Evolutionary conservation across 495 filamentous ascomycete genomes (phyloP).

Genomic region (Penicillium herquei): DNA sequence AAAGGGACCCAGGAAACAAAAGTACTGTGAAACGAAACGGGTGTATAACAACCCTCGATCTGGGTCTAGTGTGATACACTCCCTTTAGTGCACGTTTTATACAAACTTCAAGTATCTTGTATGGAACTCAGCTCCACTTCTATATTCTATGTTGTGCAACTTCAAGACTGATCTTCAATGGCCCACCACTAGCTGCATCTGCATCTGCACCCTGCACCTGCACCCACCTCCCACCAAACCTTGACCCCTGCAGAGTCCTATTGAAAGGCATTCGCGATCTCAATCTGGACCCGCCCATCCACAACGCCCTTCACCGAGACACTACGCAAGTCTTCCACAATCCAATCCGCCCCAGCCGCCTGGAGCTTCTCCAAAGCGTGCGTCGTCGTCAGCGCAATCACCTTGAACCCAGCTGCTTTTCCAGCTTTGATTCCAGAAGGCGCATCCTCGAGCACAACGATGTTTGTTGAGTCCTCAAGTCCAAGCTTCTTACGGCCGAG

Average conservation of each 20-base stretch:
- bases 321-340: slow-evolving; percentile 76
- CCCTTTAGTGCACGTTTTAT: slow-evolving; percentile 1
- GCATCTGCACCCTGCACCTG: not conserved
- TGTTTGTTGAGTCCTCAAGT: slow-evolving; percentile 48
- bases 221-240: slow-evolving; percentile 1
- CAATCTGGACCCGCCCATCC: slow-evolving; percentile 55
- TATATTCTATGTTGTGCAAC: slow-evolving; percentile 3
- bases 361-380: slow-evolving; percentile 70
- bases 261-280: slow-evolving; percentile 47
- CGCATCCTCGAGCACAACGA: slow-evolving; percentile 88
- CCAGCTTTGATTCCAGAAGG: slow-evolving; percentile 89
- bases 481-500: slow-evolving; percentile 66
- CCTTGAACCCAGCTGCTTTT: slow-evolving; percentile 85
- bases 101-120: not conserved
- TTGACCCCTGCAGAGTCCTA: slow-evolving; percentile 17
- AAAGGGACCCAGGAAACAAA: not conserved
- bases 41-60: not conserved
- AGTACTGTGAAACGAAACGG: too few species aligned
- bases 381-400: slow-evolving; percentile 83
- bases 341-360: slow-evolving; percentile 80
- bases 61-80: not conserved
- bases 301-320: slow-evolving; percentile 56
- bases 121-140: not conserved
- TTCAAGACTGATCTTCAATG: not conserved
- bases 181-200: not conserved